Base-by-base conservation (phyloP, 2,329 filamentous ascomycete genomes). In the Calonectria hongkongensis region DNA sequence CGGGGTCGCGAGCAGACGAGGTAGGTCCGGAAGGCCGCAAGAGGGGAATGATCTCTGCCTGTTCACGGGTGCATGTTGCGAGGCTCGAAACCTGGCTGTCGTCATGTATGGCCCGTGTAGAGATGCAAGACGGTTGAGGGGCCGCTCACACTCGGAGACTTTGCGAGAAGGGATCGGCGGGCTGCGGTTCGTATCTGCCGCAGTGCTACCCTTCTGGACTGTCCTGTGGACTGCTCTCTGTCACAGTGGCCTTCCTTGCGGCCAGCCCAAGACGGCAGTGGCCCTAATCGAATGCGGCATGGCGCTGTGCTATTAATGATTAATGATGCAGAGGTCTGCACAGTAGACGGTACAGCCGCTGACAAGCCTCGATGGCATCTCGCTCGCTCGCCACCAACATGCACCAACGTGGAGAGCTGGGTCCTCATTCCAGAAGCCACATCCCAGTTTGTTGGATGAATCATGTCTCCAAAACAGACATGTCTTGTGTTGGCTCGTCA, bases 281-380 rank as follows among this genome's bases (percentile, higher is more conserved):
- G 54, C 54, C 54, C 54, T 36, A 60, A 60, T 6, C 21, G 1
- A 36, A 58, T 58, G n/a, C 10, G 33, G 54, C 21, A 39, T 58
- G 54, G 54, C 7, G 18, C n/a, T 41, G 54, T 60, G 54, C 54
- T 60, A 60, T 60, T 60, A 39, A 41, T 60, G 54, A 60, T 60
- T 60, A 39, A 41, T 60, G 54, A 60, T 60, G 36, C 54, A 39
- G 18, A 21, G 54, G 33, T 41, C 12, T 15, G 30, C 9, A 33
- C 30, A 33, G 30, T 21, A 36, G 33, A 56, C 30, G 51, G 30
- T 39, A 33, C 33, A 58, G 54, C 33, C 54, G 54, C 54, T 16
- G n/a, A 60, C 39, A 60, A 60, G 54, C 54, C 36, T 25, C 33
- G 36, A 41, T 39, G 33, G 9, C 54, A 41, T 60, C 36, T 41